Conservation (phyloP, 2,329 filamentous ascomycete genomes). For the Fonsecaea pugnacius region DNA sequence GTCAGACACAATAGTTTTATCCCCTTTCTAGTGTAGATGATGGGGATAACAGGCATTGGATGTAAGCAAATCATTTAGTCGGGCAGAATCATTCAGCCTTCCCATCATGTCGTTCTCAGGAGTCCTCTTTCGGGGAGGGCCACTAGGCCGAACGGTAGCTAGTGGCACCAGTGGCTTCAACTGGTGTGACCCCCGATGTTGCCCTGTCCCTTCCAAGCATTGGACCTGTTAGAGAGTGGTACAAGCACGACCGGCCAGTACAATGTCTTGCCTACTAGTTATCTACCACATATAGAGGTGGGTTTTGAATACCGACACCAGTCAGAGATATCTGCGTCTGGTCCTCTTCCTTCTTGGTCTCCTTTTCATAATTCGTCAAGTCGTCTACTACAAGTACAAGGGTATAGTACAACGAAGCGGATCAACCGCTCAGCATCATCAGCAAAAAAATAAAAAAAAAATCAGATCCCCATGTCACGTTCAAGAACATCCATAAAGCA, state of each 20-base stretch:
- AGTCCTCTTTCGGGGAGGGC: slow-evolving; percentile 3
- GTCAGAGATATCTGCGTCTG: not conserved
- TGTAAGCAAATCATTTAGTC: not conserved
- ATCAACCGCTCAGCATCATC: not conserved
- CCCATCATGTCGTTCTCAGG: not conserved
- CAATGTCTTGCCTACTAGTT: not conserved
- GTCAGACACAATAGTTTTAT: not conserved
- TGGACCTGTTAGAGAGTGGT: not conserved
- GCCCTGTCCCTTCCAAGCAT: not conserved
- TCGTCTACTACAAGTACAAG: slow-evolving; percentile 17
- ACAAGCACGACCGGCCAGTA: not conserved
- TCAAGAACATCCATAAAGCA: not conserved
- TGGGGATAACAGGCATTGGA: not conserved
- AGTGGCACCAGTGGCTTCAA: not conserved
- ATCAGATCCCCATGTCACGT: not conserved
- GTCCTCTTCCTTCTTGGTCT: not conserved
- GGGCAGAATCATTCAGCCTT: not conserved
- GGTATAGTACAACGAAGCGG: slow-evolving; percentile 4
- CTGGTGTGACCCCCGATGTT: not conserved
- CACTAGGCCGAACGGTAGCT: slow-evolving; percentile 3
- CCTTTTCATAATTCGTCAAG: slow-evolving; percentile 15
- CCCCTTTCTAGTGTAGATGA: not conserved
- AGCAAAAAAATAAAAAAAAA: too few species aligned
- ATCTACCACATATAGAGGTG: not conserved
- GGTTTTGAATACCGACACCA: not conserved